phyloP scores from a whole-genome alignment of 768 basidiomycete genomes.

The Podaxis carcinomalis region DNA sequence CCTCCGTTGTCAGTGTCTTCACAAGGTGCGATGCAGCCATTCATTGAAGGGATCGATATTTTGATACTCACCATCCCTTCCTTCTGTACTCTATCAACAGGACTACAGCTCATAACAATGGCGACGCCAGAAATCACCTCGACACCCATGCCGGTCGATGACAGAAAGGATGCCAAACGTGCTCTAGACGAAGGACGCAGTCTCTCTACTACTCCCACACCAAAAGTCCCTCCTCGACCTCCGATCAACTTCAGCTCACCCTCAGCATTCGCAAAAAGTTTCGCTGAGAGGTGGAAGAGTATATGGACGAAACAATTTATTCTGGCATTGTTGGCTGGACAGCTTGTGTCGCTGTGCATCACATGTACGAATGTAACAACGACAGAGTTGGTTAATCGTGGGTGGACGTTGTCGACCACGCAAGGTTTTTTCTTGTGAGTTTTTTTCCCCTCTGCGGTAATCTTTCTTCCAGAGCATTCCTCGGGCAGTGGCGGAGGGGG shows the following conservation, averaged over 20 bases:
- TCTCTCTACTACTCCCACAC: not conserved
- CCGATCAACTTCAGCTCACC: conserved; percentile 65
- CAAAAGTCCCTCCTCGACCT: conserved; percentile 36
- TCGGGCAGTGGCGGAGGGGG: not conserved
- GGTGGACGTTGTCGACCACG: conserved; percentile 18
- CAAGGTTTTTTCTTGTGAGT: conserved; percentile 82
- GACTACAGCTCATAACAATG: not conserved
- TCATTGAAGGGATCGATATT: not conserved
- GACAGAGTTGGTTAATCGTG: conserved; percentile 49
- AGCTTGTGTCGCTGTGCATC: conserved; percentile 82
- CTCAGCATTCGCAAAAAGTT: conserved; percentile 46
- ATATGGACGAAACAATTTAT: conserved; percentile 76
- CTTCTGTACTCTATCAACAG: not conserved
- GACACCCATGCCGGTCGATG: not conserved
- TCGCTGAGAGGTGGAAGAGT: conserved; percentile 61
- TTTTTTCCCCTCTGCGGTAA: not conserved
- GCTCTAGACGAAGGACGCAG: not conserved
- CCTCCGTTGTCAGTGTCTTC: not conserved
- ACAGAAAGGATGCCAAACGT: not conserved
- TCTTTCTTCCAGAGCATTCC: not conserved
- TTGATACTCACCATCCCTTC: not conserved
- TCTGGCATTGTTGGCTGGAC: conserved; percentile 69
- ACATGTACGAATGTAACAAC: conserved; percentile 88
- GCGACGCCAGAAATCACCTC: not conserved
- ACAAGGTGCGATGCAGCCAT: not conserved